Conservation (phyloP, 1,284 basidiomycete genomes). For the Boletus semigastroideus region DNA sequence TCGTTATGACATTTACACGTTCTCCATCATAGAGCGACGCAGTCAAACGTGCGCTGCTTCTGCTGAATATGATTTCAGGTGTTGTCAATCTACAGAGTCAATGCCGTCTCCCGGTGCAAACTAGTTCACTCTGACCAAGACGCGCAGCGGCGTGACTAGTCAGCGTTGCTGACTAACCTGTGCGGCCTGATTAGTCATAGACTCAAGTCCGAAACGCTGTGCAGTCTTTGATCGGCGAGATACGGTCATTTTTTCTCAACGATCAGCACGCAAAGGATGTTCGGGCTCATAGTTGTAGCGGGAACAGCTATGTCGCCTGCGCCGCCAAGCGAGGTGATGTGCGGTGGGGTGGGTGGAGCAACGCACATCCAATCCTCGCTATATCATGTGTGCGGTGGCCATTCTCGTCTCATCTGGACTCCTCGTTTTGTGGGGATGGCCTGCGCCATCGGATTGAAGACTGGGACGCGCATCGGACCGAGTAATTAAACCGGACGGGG, state of each 20-base stretch:
- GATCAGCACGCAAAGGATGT: conserved; percentile 47
- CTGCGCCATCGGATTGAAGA: conserved; percentile 68
- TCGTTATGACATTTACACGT: conserved; percentile 7
- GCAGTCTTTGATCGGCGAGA: too few species aligned
- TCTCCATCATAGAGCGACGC: conserved; percentile 58
- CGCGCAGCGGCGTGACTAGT: conserved; percentile 13
- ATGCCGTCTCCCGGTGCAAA: neutral
- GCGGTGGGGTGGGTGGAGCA: conserved; percentile 35
- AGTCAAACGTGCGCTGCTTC: conserved; percentile 52
- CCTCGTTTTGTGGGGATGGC: conserved; percentile 53
- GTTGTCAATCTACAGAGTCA: conserved; percentile 56
- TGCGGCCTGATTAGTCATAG: conserved; percentile 56
- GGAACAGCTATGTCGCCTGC: conserved; percentile 63
- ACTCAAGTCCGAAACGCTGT: neutral
- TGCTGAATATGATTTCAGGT: conserved; percentile 41
- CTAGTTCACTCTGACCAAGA: conserved; percentile 29
- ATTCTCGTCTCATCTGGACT: neutral
- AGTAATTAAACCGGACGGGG: conserved; percentile 12
- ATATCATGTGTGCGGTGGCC: conserved; percentile 32
- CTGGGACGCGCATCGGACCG: conserved; percentile 45
- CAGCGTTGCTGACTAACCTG: conserved; percentile 4
- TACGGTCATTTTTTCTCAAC: too few species aligned
- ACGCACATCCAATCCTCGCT: neutral
- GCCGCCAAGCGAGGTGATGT: conserved; percentile 37
- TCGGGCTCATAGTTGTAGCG: conserved; percentile 73